phyloP scores from a whole-genome alignment of 768 basidiomycete genomes.

The Crepidotus variabilis region DNA sequence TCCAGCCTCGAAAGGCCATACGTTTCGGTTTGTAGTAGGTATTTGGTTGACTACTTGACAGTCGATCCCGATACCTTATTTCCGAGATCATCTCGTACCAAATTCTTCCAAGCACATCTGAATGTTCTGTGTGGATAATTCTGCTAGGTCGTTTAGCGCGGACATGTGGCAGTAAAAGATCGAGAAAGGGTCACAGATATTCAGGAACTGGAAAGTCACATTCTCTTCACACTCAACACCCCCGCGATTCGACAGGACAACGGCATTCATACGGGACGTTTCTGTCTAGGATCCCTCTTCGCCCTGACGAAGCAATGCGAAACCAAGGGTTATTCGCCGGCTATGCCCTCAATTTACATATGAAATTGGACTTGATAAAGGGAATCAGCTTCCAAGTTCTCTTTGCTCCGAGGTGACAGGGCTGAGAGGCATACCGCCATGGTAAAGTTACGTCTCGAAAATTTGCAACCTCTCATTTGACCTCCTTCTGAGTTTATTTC shows the following conservation, averaged over 20 bases:
- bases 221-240: not conserved
- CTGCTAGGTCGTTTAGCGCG: not conserved
- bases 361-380: not conserved
- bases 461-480: slow-evolving; percentile 3
- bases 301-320: not conserved
- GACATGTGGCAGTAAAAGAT: not conserved
- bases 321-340: not conserved
- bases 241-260: not conserved
- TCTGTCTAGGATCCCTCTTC: no score
- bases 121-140: not conserved
- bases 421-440: slow-evolving; percentile 5
- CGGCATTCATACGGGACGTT: not conserved
- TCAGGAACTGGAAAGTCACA: not conserved
- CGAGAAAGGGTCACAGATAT: not conserved
- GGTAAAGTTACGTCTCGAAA: slow-evolving; percentile 11
- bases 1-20: not conserved
- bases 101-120: not conserved
- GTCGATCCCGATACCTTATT: not conserved
- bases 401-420: slow-evolving; percentile 18
- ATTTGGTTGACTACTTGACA: not conserved
- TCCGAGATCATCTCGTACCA: not conserved
- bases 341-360: not conserved
- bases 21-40: not conserved
- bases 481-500: slow-evolving; percentile 6
- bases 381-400: slow-evolving; percentile 5